Conservation (phyloP, 1,139 yeast genomes). For the Debaryomyces nepalensis region DNA sequence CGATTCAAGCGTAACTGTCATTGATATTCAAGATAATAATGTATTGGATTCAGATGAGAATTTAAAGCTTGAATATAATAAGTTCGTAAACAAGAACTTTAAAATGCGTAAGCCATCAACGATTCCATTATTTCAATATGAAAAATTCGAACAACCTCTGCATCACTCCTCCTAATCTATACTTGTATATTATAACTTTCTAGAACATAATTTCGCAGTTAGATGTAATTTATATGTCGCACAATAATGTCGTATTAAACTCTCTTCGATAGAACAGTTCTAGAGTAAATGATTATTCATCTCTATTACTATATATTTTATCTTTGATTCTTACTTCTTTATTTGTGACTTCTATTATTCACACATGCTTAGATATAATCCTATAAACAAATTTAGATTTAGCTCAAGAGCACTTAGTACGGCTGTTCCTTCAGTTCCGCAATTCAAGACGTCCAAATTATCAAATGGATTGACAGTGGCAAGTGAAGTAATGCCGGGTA, state of each 20-base stretch:
- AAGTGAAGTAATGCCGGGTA: constrained; percentile 83
- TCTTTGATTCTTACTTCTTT: too few relatives aligned
- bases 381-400: neutral
- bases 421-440: constrained; percentile 22
- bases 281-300: constrained; percentile 1
- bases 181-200: too few relatives aligned
- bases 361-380: constrained; percentile 6
- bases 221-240: neutral
- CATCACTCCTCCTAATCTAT: too few relatives aligned
- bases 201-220: neutral
- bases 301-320: too few relatives aligned
- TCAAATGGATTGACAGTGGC: constrained; percentile 92
- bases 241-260: neutral
- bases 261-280: neutral
- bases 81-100: constrained; percentile 23
- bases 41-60: constrained; percentile 17
- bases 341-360: neutral
- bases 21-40: constrained; percentile 24
- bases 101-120: constrained; percentile 28
- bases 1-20: constrained; percentile 18
- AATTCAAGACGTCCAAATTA: constrained; percentile 32
- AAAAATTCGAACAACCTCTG: constrained; percentile 25
- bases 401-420: constrained; percentile 12
- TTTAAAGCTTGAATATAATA: constrained; percentile 21
- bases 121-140: constrained; percentile 30